Conservation (phyloP, 805 yeast species). For the Wickerhamomyces alni region DNA sequence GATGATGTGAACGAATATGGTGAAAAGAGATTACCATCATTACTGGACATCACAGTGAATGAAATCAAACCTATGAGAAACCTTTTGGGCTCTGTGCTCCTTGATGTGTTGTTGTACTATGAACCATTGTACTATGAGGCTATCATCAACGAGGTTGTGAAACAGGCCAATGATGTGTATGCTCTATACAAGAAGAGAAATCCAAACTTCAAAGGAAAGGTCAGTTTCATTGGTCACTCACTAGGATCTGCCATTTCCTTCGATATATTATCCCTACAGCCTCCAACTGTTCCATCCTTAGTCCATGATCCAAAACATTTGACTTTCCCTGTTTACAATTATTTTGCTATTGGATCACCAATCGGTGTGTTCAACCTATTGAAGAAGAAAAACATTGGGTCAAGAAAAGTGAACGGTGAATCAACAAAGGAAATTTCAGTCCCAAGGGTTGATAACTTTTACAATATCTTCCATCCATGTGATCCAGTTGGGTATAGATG, state of each 20-base stretch:
- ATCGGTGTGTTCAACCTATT: constrained; percentile 80
- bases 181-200: constrained; percentile 51
- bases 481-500: constrained; percentile 89
- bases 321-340: constrained; percentile 65
- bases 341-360: constrained; percentile 86
- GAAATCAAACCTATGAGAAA: constrained; percentile 74
- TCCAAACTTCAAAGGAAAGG: constrained; percentile 72
- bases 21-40: constrained; percentile 45
- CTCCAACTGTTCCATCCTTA: constrained; percentile 15
- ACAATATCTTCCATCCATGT: constrained; percentile 82
- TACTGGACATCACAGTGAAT: constrained; percentile 68
- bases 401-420: constrained; percentile 24
- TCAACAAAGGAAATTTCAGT: constrained; percentile 10
- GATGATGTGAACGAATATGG: constrained; percentile 33
- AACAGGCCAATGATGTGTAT: constrained; percentile 59
- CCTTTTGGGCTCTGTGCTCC: constrained; percentile 76
- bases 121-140: constrained; percentile 61
- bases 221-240: constrained; percentile 87
- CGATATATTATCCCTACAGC: constrained; percentile 58
- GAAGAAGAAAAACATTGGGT: constrained; percentile 52
- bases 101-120: constrained; percentile 76
- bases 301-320: constrained; percentile 36
- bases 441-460: constrained; percentile 62
- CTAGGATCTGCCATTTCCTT: constrained; percentile 82
- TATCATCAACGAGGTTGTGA: constrained; percentile 56